These are phyloP conservation scores for Monosporascus ibericus DNA, from an alignment of 2,329 filamentous ascomycete genomes.

Conservation along the genomic window DNA sequence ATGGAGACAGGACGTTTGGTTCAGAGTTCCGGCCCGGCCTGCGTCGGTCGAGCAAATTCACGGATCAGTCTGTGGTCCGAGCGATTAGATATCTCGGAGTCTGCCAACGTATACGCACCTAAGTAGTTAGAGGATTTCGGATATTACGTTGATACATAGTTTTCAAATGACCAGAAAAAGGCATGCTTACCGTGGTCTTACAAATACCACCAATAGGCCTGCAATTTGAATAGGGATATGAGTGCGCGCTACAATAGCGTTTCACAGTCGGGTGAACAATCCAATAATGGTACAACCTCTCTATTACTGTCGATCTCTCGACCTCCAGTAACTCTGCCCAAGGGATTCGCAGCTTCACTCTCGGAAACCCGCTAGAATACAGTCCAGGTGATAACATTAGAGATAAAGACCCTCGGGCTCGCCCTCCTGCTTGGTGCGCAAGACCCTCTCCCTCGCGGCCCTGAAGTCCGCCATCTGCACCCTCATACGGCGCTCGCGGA, in stretches of 20 bases:
- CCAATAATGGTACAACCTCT: background rate
- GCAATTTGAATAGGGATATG: too few relatives aligned
- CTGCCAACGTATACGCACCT: too few relatives aligned
- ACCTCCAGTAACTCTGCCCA: background rate
- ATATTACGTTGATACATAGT: too few relatives aligned
- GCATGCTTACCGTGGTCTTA: too few relatives aligned
- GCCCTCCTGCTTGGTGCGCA: constrained; percentile 98
- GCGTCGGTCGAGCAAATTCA: too few relatives aligned
- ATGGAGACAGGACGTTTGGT: too few relatives aligned
- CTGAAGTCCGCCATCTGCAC: constrained; percentile 99
- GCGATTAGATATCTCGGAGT: too few relatives aligned
- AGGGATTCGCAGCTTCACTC: background rate
- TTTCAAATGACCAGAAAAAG: too few relatives aligned
- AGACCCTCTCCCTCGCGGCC: constrained; percentile 82
- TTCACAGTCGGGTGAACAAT: background rate
- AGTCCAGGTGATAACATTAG: constrained; percentile 46
- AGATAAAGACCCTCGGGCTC: constrained; percentile 98
- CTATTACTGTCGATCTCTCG: constrained; percentile 6
- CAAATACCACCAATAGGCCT: too few relatives aligned
- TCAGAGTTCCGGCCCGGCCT: too few relatives aligned
- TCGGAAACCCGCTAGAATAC: constrained; percentile 8
- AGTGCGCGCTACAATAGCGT: background rate
- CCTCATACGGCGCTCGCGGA: constrained; percentile 92
- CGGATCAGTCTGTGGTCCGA: too few relatives aligned
- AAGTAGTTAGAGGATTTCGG: too few relatives aligned